These are phyloP conservation scores for Collariella sp. DNA, from an alignment of 495 filamentous ascomycete genomes.

Conservation along the genomic window DNA sequence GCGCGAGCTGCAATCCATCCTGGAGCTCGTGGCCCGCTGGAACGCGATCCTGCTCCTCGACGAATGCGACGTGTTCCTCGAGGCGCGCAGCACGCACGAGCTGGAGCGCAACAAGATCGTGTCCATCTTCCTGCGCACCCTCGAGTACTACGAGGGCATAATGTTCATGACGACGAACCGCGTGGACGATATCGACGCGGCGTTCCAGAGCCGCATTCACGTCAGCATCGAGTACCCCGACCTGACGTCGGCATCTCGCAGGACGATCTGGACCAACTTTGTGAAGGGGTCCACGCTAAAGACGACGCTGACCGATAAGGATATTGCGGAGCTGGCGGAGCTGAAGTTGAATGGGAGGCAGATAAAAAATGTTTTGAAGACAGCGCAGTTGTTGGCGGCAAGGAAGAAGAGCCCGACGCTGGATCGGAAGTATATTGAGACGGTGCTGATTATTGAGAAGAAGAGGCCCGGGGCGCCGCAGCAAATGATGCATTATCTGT, in stretches of 20 bases:
- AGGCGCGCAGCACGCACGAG: constrained; percentile 45
- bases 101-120: constrained; percentile 50
- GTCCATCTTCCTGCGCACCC: constrained; percentile 46
- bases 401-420: constrained; percentile 24
- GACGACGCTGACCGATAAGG: constrained; percentile 20
- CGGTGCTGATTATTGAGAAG: constrained; percentile 26
- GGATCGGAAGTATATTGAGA: constrained; percentile 24
- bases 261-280: constrained; percentile 27
- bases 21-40: constrained; percentile 46
- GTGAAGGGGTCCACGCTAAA: constrained; percentile 20
- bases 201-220: constrained; percentile 46
- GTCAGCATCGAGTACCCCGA: constrained; percentile 39
- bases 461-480: constrained; percentile 22
- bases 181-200: constrained; percentile 39
- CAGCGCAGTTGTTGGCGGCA: constrained; percentile 30
- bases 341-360: constrained; percentile 33
- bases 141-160: constrained; percentile 51
- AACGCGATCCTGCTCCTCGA: constrained; percentile 52
- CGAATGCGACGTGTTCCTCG: constrained; percentile 62
- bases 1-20: constrained; percentile 39
- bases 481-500: constrained; percentile 22
- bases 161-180: constrained; percentile 54
- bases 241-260: constrained; percentile 28
- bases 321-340: constrained; percentile 30
- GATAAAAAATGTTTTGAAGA: constrained; percentile 49